These are phyloP conservation scores for Pistacia integerrima DNA, from an alignment of 345 rosid genomes.

Conservation along the genomic window DNA sequence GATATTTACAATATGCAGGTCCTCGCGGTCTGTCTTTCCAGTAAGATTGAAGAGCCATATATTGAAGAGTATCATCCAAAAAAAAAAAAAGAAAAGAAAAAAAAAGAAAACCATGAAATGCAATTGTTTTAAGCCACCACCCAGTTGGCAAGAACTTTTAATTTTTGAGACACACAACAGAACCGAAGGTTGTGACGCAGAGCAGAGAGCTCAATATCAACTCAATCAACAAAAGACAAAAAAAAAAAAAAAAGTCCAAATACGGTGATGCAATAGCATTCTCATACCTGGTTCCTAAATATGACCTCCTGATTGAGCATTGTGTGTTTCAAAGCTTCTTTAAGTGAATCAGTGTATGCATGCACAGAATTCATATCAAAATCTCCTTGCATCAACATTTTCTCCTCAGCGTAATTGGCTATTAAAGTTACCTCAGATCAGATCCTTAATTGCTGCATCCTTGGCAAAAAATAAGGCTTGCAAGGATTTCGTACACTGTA, in stretches of 20 bases:
- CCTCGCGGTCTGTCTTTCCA: neutral
- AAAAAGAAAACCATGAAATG: neutral
- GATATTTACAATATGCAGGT: neutral
- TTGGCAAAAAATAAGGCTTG: slow-evolving; percentile 9
- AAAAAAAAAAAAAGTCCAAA: neutral
- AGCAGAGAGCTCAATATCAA: neutral
- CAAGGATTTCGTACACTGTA: neutral
- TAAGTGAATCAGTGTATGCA: slow-evolving; percentile 23
- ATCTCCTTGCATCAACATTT: slow-evolving; percentile 38
- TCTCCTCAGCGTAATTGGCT: slow-evolving; percentile 13
- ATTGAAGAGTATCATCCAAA: neutral
- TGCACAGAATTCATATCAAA: slow-evolving; percentile 36
- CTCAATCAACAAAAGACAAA: neutral
- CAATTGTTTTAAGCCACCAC: slow-evolving; percentile 3
- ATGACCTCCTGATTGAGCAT: slow-evolving; percentile 46
- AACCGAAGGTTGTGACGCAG: neutral
- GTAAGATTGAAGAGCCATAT: neutral
- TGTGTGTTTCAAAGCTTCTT: slow-evolving; percentile 39
- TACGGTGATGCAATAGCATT: neutral
- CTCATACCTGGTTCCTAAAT: slow-evolving; percentile 48
- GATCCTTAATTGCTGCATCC: slow-evolving; percentile 10
- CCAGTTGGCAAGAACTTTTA: slow-evolving; percentile 3
- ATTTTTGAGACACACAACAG: neutral
- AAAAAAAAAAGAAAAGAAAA: neutral
- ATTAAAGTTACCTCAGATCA: slow-evolving; percentile 20